Evolutionary conservation across 2,329 filamentous ascomycete species (phyloP).

Genomic region (Ambrosiella xylebori): DNA sequence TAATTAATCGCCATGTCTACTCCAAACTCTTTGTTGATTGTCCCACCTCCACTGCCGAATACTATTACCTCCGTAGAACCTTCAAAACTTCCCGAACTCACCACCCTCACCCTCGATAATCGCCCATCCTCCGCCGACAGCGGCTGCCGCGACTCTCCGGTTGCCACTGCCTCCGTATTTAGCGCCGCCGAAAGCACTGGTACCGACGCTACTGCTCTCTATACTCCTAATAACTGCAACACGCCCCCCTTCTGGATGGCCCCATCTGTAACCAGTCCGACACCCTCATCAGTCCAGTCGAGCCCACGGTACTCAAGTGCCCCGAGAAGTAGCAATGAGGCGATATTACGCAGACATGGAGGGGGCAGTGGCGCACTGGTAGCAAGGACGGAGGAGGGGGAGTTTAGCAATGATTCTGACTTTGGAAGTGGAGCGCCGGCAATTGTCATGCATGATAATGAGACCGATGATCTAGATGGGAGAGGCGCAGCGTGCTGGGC

Average conservation of each 20-base stretch:
- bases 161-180: slow-evolving; percentile 3
- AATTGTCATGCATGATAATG: slow-evolving; percentile 47
- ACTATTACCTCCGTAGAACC: neutral
- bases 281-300: neutral
- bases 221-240: slow-evolving; percentile 7
- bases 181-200: slow-evolving; percentile 8
- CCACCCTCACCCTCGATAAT: neutral
- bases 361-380: neutral
- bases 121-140: slow-evolving; percentile 3
- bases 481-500: slow-evolving; percentile 46
- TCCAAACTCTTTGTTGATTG: slow-evolving; percentile 5
- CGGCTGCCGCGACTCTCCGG: slow-evolving; percentile 1
- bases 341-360: neutral
- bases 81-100: neutral
- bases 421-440: slow-evolving; percentile 23
- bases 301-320: neutral
- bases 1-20: slow-evolving; percentile 1
- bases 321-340: neutral
- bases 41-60: neutral
- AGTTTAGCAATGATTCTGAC: neutral
- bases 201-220: slow-evolving; percentile 5
- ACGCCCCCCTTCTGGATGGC: slow-evolving; percentile 11
- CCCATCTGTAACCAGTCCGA: neutral
- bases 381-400: neutral
- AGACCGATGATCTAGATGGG: slow-evolving; percentile 32